Evolutionary conservation across 2,329 filamentous ascomycete species (phyloP).

Genomic region (Fusarium mexicanum): DNA sequence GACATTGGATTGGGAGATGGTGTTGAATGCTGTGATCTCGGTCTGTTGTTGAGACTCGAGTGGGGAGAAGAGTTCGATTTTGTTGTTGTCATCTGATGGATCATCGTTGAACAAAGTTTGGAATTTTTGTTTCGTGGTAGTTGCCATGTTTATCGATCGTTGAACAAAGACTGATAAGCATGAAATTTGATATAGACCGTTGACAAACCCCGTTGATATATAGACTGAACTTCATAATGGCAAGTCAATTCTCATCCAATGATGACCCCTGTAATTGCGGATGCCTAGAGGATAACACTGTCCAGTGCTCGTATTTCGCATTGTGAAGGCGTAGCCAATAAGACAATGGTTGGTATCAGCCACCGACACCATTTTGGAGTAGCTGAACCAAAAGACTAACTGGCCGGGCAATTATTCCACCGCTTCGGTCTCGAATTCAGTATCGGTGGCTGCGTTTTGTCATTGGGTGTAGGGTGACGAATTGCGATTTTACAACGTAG

Average conservation of each 20-base stretch:
- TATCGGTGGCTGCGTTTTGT: not conserved
- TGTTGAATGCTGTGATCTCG: slow-evolving; percentile 25
- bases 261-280: not conserved
- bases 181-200: not conserved
- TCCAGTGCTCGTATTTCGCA: slow-evolving; percentile 25
- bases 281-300: slow-evolving; percentile 13
- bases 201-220: not conserved
- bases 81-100: not conserved
- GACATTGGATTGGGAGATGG: slow-evolving; percentile 25
- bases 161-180: not conserved
- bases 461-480: not conserved
- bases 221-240: not conserved
- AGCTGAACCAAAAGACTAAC: not conserved
- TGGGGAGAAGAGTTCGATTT: slow-evolving; percentile 15
- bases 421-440: not conserved
- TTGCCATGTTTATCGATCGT: not conserved
- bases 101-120: not conserved
- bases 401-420: not conserved
- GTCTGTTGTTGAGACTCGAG: not conserved
- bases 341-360: not conserved
- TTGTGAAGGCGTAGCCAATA: slow-evolving; percentile 12
- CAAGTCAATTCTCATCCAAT: not conserved
- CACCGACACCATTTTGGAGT: not conserved
- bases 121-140: not conserved
- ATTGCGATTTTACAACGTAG: not conserved